Conservation (phyloP, 1,139 yeast genomes). For the Geotrichum restrictum region DNA sequence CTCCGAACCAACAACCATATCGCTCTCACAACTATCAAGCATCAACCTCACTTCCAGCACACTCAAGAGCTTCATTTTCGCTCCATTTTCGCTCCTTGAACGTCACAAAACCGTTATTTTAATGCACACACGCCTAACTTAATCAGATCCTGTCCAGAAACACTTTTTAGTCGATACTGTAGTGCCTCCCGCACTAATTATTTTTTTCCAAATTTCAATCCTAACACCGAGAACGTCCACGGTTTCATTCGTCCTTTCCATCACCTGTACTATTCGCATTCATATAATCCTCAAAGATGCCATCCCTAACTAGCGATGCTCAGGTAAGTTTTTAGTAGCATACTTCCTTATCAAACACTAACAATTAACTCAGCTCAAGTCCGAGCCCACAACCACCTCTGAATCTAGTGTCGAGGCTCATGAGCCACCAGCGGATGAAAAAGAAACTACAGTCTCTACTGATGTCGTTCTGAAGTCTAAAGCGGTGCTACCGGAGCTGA, state of each 20-base stretch:
- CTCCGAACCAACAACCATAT: neutral
- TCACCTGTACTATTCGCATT: neutral
- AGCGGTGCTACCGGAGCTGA: neutral
- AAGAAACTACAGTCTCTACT: neutral
- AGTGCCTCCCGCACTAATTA: neutral
- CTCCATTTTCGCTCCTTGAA: neutral
- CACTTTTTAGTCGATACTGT: neutral
- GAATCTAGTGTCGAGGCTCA: neutral
- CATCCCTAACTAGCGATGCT: slow-evolving; percentile 14
- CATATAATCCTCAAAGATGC: slow-evolving; percentile 7
- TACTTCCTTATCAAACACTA: neutral
- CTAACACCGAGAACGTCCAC: neutral
- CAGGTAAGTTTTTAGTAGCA: slow-evolving; percentile 7
- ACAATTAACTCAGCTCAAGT: slow-evolving; percentile 1
- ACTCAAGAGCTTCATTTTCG: neutral
- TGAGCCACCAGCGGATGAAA: neutral
- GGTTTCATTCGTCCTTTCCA: neutral
- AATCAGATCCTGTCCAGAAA: neutral
- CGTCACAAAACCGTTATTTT: neutral
- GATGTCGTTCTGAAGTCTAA: neutral
- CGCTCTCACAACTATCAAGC: neutral
- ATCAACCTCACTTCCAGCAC: neutral
- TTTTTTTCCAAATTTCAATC: neutral
- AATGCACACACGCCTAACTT: neutral
- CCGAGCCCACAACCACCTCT: slow-evolving; percentile 1